phyloP scores from a whole-genome alignment of 176 grass and related monocot species.

The Miscanthus lutarioriparius region DNA sequence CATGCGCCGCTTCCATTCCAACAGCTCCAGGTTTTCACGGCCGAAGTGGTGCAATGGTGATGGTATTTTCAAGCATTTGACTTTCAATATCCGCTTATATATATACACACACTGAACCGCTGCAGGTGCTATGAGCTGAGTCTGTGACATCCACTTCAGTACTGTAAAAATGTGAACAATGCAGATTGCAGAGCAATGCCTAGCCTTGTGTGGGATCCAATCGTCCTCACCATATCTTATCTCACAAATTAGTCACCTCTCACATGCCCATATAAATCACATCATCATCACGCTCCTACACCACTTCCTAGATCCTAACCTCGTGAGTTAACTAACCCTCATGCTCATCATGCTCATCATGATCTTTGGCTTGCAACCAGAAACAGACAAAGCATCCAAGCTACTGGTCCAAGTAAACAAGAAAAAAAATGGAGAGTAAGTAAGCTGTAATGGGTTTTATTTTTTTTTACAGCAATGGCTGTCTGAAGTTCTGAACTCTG shows the following conservation, averaged over 20 bases:
- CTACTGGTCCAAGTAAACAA: background rate
- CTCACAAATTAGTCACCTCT: background rate
- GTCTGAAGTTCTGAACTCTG: conserved; percentile 26
- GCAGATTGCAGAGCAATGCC: background rate
- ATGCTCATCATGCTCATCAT: background rate
- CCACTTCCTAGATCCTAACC: background rate
- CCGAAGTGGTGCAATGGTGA: background rate
- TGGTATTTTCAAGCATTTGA: conserved; percentile 36
- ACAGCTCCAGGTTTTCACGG: background rate
- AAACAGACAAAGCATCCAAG: conserved; percentile 12
- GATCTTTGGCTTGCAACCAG: background rate
- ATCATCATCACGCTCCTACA: background rate
- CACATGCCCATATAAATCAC: conserved; percentile 5
- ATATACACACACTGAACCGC: background rate
- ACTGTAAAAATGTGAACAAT: background rate
- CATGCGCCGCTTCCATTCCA: background rate
- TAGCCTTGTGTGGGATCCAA: conserved; percentile 1
- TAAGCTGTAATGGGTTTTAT: background rate
- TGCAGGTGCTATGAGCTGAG: background rate
- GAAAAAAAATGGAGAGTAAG: background rate
- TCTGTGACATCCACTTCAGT: conserved; percentile 1
- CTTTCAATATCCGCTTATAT: background rate
- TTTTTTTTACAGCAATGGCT: background rate
- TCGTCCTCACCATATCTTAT: background rate
- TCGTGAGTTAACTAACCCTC: background rate